Base-by-base conservation (phyloP, 2,329 filamentous ascomycete species). In the Pleoardoris graminearum region DNA sequence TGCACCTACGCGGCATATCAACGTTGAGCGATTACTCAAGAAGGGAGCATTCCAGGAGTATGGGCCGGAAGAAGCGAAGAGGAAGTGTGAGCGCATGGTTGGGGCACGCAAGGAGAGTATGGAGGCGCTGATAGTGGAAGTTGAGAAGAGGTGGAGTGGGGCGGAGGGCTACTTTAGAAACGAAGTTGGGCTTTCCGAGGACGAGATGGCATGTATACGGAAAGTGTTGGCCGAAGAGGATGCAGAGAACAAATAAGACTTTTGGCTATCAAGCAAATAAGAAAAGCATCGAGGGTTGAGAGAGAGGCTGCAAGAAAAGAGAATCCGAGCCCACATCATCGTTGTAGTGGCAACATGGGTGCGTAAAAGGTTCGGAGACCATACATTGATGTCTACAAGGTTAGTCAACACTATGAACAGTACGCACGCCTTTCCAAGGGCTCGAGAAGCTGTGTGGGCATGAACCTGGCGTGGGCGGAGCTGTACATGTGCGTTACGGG, bases 11-110 rank as follows among this genome's bases (percentile, higher is more conserved):
- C 46, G 58, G 23, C 60, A 66, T 46, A 51, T 61, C 35, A 63
- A 66, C 32, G 65, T 75, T 7, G 76, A 78, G 30, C 63, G 87
- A 49, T 69, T 83, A 62, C 71, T 76, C 50, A 79, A 79, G 50
- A 80, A 67, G 19, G 63, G 80, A 0, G 77, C 79, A 7, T 75
- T 89, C 32, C 30, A 54, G 23, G 62, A 59, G 35, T 55, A 59
- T 50, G 71, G 73, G 30, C 73, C 37, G 3, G 56, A 56, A 10
- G 59, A 62, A 38, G 56, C 55, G 21, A 57, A 37, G 37, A 53
- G 48, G 32, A 65, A 61, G 48, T 65, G 65, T 49, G 55, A 71
- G 70, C 60, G 67, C 38, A 70, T 71, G 67, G 49, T 68, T 4
- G 67, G 68, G 16, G 70, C 68, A 23, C 73, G 71, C 65, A 67